A percentile compares a stretch with the other conserved stretches of the same genome.
phyloP scores from a whole-genome alignment of 352 stramenopile genomes.

The Phytophthora agathidicida region DNA sequence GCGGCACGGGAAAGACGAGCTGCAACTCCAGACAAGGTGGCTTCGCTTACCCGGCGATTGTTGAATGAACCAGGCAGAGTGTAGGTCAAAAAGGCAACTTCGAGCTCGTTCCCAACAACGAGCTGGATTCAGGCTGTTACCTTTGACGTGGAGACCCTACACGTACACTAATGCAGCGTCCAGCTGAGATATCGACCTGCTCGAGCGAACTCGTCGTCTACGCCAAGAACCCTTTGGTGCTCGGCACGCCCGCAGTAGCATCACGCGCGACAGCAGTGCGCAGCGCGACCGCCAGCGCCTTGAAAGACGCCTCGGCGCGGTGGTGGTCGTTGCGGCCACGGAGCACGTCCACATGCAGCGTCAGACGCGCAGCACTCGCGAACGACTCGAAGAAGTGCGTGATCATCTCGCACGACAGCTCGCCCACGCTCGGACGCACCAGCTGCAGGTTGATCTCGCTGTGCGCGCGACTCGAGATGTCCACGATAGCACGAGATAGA shows the following conservation, averaged over 20 bases:
- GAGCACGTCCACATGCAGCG: constrained; percentile 93
- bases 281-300: constrained; percentile 89
- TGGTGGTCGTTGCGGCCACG: constrained; percentile 94
- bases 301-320: constrained; percentile 92
- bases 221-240: constrained; percentile 92
- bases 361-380: constrained; percentile 91
- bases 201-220: constrained; percentile 34
- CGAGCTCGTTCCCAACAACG: constrained; percentile 15
- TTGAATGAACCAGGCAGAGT: too few species aligned
- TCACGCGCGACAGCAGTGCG: constrained; percentile 81
- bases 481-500: constrained; percentile 91
- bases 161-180: constrained; percentile 22
- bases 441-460: constrained; percentile 91
- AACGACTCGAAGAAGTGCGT: constrained; percentile 95
- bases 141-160: constrained; percentile 20
- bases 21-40: too few species aligned
- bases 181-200: constrained; percentile 9
- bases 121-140: constrained; percentile 6
- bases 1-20: too few species aligned
- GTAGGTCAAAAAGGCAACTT: too few species aligned
- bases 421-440: constrained; percentile 80
- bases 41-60: constrained; percentile 5
- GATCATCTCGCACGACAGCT: constrained; percentile 95
- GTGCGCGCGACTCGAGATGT: constrained; percentile 94
- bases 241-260: constrained; percentile 84